Base-by-base conservation (phyloP, 1,284 basidiomycete species). In the Sparassis latifolia region DNA sequence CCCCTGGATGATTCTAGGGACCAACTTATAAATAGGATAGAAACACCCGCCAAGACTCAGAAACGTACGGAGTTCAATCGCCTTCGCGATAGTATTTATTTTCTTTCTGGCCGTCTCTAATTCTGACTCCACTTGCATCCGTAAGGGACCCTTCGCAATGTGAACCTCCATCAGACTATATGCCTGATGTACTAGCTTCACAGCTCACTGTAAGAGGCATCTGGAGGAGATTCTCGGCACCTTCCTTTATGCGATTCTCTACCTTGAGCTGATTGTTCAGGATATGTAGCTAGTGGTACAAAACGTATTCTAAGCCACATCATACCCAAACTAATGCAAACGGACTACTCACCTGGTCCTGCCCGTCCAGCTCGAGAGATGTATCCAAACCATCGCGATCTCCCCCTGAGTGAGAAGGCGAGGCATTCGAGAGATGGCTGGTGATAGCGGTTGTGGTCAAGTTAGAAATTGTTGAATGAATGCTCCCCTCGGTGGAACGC, bases 191-290 rank as follows among this genome's bases (percentile, higher is more conserved):
- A 20, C 38, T 12, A 7, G 43, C 41, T 28, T 12, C 32, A 30
- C 45, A 27, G 65, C 75, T 57, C 62, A 88, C 86, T 47, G 73
- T 74, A 39, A 88, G 68, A 31, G 77, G 72, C 68, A 87, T 80
- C 54, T 80, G 80, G 44, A 94, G 71, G 48, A 94, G 73, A 54
- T 86, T 89, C 69, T 91, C 89, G 1, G 91, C 91, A 12, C 92
- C 91, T 66, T 92, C 89, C 63, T 82, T 88, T 60, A 93, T 90
- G 52, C 85, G 79, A 54, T 79, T 81, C 66, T 90, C 84, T 52
- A 84, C 73, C 55, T 80, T 78, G 39, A 92, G 75, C 64, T 82
- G 79, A 53, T 74, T 76, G 44, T 78, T 78, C 35, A 93, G 74
- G n/a, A 75, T 69, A 43, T 81, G 79, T 45, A 90, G 67, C 86